These are phyloP conservation scores for Apiospora pterosperma DNA, from an alignment of 2,329 filamentous ascomycete genomes.

Conservation along the genomic window DNA sequence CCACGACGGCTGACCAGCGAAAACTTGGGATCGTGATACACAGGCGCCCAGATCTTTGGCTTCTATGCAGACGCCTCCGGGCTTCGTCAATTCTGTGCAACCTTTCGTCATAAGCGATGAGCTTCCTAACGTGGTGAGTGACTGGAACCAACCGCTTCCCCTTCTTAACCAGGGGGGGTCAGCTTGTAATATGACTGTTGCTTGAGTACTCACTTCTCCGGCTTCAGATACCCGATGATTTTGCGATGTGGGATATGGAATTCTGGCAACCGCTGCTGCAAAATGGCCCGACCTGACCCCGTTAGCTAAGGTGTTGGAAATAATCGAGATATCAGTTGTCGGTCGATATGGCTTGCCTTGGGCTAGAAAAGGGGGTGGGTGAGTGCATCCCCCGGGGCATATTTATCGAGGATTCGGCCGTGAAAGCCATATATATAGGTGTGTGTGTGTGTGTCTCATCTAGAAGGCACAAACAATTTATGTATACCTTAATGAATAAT, in stretches of 20 bases:
- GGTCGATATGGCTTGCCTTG: background rate
- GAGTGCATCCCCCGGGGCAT: background rate
- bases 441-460: background rate
- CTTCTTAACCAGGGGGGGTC: background rate
- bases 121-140: conserved; percentile 20
- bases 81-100: conserved; percentile 18
- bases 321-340: background rate
- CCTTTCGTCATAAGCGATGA: conserved; percentile 22
- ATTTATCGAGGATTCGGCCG: background rate
- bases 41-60: conserved; percentile 14
- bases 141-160: background rate
- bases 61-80: conserved; percentile 14
- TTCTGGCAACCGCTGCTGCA: conserved; percentile 26
- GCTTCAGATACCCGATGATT: conserved; percentile 22
- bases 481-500: background rate
- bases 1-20: background rate
- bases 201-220: background rate
- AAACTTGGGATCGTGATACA: background rate
- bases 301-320: background rate
- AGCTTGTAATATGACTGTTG: background rate
- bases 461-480: background rate
- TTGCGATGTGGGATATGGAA: conserved; percentile 26
- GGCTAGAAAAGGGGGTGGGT: background rate
- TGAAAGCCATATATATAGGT: background rate
- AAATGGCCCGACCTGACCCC: background rate